phyloP scores from a whole-genome alignment of 257 asterid genomes.

The Plantago elongata region DNA sequence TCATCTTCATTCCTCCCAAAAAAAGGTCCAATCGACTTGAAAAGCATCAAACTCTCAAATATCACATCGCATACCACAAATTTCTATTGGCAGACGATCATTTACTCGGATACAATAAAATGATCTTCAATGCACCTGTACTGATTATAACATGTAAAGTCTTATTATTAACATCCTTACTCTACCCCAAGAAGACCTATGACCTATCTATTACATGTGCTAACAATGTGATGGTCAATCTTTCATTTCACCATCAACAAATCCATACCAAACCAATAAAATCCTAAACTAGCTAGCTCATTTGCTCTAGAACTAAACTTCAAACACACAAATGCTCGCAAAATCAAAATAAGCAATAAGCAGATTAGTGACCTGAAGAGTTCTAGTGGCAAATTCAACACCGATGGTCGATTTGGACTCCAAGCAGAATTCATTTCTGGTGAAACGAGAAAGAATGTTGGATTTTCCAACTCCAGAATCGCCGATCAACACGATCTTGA shows the following conservation, averaged over 20 bases:
- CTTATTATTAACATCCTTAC: background rate
- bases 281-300: background rate
- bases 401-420: conserved; percentile 16
- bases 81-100: background rate
- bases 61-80: background rate
- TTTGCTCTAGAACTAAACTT: background rate
- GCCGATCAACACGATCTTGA: conserved; percentile 10
- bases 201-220: background rate
- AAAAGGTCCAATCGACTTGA: background rate
- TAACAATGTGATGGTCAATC: background rate
- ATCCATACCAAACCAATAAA: background rate
- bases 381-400: conserved; percentile 16
- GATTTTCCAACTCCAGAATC: conserved; percentile 17
- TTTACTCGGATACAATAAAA: background rate
- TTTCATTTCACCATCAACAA: background rate
- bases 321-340: background rate
- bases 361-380: conserved; percentile 1
- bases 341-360: background rate
- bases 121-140: background rate
- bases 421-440: conserved; percentile 16
- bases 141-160: background rate
- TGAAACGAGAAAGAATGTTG: conserved; percentile 14
- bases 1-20: background rate
- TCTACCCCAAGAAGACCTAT: too few species aligned
- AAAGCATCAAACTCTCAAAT: background rate